phyloP scores from a whole-genome alignment of 75 land plant genomes.

The Larix kaempferi region DNA sequence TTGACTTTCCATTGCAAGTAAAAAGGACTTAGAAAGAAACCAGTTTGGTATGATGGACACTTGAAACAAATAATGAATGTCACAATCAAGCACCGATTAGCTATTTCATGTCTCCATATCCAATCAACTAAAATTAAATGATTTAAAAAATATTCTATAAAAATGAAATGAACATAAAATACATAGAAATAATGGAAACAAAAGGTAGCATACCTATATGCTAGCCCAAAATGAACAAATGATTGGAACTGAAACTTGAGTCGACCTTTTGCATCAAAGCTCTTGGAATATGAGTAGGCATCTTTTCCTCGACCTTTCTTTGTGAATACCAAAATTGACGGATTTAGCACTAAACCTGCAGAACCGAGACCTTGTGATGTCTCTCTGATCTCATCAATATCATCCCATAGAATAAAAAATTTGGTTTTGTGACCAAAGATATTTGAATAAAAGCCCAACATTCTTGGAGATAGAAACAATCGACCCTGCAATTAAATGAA shows the following conservation, averaged over 20 bases:
- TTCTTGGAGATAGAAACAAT: slow-evolving; percentile 74
- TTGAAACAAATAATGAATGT: not conserved
- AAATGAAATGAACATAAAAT: not conserved
- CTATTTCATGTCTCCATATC: not conserved
- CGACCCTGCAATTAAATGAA: slow-evolving; percentile 60
- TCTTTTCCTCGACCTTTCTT: slow-evolving; percentile 66
- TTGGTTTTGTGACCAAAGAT: slow-evolving; percentile 87
- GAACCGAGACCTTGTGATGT: slow-evolving; percentile 49
- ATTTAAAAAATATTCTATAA: not conserved
- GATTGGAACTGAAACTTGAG: slow-evolving; percentile 73
- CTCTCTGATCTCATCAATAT: slow-evolving; percentile 73
- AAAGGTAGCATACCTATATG: slow-evolving; percentile 53
- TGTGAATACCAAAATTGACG: slow-evolving; percentile 53
- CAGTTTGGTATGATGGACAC: not conserved
- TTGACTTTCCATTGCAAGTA: too few species aligned
- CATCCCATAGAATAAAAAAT: slow-evolving; percentile 87
- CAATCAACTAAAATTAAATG: not conserved
- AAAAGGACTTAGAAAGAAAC: not conserved
- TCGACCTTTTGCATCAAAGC: slow-evolving; percentile 67
- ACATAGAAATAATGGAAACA: not conserved
- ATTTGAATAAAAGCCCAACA: slow-evolving; percentile 84
- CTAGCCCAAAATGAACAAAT: slow-evolving; percentile 58
- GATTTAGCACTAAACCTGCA: slow-evolving; percentile 45
- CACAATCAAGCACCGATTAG: not conserved
- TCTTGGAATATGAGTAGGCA: slow-evolving; percentile 67